Conservation (phyloP, 768 basidiomycete genomes). For the Rickenella mellea region DNA sequence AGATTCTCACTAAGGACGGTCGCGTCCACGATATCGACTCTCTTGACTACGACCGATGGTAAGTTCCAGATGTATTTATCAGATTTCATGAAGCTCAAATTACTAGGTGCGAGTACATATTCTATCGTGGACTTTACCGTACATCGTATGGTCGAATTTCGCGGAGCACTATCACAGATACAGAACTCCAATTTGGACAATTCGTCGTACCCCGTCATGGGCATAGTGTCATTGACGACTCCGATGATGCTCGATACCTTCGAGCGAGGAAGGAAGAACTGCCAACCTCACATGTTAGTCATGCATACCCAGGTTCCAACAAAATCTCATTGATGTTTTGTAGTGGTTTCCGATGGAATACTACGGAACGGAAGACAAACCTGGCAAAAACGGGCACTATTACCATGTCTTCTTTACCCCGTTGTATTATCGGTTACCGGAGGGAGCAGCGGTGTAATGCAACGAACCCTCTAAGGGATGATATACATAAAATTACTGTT, state of each 20-base stretch:
- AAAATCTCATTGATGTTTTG: background rate
- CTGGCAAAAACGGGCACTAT: slow-evolving; percentile 60
- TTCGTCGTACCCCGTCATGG: slow-evolving; percentile 66
- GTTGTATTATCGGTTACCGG: slow-evolving; percentile 32
- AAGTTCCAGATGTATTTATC: slow-evolving; percentile 9
- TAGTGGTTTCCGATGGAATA: slow-evolving; percentile 77
- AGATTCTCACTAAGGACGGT: slow-evolving; percentile 70
- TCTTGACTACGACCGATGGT: slow-evolving; percentile 67
- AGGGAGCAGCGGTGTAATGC: slow-evolving; percentile 20
- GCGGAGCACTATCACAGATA: slow-evolving; percentile 79
- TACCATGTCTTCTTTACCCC: slow-evolving; percentile 70
- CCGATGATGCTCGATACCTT: slow-evolving; percentile 53
- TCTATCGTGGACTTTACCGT: slow-evolving; percentile 72
- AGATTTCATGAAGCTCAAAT: background rate
- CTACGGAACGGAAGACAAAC: slow-evolving; percentile 40
- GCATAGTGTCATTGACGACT: slow-evolving; percentile 43
- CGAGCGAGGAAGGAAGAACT: slow-evolving; percentile 60
- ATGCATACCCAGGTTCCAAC: background rate
- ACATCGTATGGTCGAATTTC: slow-evolving; percentile 80
- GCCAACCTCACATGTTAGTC: slow-evolving; percentile 50
- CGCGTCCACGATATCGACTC: slow-evolving; percentile 71
- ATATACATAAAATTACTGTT: background rate
- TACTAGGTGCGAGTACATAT: slow-evolving; percentile 81
- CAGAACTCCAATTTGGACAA: slow-evolving; percentile 82
- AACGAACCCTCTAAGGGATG: background rate